Percentiles rank a stretch among this genome's conserved stretches.
Conservation (phyloP, 2,329 filamentous ascomycete genomes). For the Fusarium proliferatum region DNA sequence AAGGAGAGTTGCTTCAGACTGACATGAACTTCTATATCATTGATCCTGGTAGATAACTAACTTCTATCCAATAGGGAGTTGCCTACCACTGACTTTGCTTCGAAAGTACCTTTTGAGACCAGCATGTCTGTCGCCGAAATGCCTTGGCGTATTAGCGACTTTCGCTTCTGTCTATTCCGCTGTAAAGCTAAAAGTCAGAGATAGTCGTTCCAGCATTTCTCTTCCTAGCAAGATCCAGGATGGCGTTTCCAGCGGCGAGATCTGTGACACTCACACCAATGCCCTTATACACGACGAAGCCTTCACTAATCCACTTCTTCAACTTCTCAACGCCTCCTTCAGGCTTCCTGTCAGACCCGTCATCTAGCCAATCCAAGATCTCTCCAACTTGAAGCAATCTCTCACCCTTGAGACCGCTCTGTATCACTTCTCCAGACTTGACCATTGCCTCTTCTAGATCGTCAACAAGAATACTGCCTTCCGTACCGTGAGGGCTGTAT, state of each 20-base stretch:
- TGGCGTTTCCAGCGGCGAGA: constrained; percentile 45
- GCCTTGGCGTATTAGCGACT: neutral
- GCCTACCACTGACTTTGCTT: accelerated
- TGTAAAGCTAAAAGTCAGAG: neutral
- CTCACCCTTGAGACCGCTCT: constrained; percentile 66
- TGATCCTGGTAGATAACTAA: neutral
- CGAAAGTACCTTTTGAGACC: neutral
- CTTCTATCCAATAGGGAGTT: neutral
- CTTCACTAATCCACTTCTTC: constrained; percentile 33
- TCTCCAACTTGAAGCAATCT: constrained; percentile 73
- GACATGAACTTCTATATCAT: neutral
- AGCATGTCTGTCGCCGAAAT: accelerated
- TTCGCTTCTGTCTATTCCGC: no score
- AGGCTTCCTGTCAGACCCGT: neutral
- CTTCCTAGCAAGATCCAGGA: constrained; percentile 44
- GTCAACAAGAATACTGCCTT: constrained; percentile 57
- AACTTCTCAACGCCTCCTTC: neutral
- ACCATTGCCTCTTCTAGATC: constrained; percentile 69
- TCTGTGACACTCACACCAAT: constrained; percentile 49
- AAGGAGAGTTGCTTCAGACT: neutral
- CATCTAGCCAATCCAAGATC: constrained; percentile 18
- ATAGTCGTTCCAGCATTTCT: constrained; percentile 15
- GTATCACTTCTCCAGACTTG: constrained; percentile 74
- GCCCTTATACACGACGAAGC: constrained; percentile 44
- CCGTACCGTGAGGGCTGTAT: neutral